Percentiles rank a stretch among this genome's conserved stretches.
phyloP scores from a whole-genome alignment of 1,139 yeast species.

The Kodamaea sp. region DNA sequence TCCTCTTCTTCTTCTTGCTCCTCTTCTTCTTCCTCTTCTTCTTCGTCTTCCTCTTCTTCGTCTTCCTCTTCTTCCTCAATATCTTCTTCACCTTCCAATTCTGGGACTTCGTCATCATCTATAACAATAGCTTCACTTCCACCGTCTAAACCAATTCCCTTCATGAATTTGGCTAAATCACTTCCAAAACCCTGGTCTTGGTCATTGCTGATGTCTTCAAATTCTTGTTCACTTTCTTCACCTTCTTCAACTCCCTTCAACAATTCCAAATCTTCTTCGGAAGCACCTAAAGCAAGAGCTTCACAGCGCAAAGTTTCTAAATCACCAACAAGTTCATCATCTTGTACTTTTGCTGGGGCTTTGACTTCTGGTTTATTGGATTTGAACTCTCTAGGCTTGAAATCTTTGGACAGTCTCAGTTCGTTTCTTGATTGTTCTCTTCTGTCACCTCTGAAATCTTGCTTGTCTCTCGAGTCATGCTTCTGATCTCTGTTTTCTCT shows the following conservation, averaged over 20 bases:
- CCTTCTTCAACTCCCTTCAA: slow-evolving; percentile 52
- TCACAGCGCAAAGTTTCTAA: slow-evolving; percentile 59
- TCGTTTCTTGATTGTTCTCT: slow-evolving; percentile 5
- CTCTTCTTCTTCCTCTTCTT: slow-evolving; percentile 29
- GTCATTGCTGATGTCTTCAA: slow-evolving; percentile 36
- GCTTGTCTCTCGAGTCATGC: slow-evolving; percentile 3
- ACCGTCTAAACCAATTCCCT: slow-evolving; percentile 62
- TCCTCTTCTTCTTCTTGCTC: slow-evolving; percentile 26
- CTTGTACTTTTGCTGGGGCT: not conserved
- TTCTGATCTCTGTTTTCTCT: slow-evolving; percentile 4
- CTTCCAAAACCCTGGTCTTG: slow-evolving; percentile 51
- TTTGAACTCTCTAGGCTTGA: slow-evolving; percentile 9
- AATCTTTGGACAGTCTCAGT: slow-evolving; percentile 7
- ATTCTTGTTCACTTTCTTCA: slow-evolving; percentile 68
- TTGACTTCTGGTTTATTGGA: slow-evolving; percentile 10
- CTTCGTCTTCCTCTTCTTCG: slow-evolving; percentile 21
- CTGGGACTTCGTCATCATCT: slow-evolving; percentile 33
- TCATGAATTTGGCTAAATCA: slow-evolving; percentile 69
- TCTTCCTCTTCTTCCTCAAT: slow-evolving; percentile 30
- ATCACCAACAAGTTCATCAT: slow-evolving; percentile 15
- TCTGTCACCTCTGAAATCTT: slow-evolving; percentile 5
- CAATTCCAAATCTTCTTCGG: slow-evolving; percentile 62
- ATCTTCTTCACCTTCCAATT: slow-evolving; percentile 21
- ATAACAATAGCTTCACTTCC: slow-evolving; percentile 36
- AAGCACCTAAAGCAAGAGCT: slow-evolving; percentile 69